Percentiles rank a stretch among this genome's conserved stretches.
phyloP scores from a whole-genome alignment of 352 stramenopile genomes.

The Saprolegnia parasitica region DNA sequence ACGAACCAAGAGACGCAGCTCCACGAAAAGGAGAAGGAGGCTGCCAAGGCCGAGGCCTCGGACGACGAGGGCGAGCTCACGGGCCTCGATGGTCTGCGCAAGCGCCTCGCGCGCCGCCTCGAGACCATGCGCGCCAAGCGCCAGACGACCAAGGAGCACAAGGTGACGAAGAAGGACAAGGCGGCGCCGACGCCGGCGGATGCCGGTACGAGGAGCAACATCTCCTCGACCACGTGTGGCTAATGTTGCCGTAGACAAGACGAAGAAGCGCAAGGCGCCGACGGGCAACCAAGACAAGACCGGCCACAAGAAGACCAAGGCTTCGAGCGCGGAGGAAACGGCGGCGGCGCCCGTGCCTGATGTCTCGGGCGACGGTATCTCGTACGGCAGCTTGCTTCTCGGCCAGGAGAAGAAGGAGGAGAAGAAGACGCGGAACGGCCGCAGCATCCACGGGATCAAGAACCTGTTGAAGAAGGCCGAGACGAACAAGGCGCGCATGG shows the following conservation, averaged over 20 bases:
- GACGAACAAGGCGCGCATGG: conserved; percentile 62
- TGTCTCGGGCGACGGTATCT: conserved; percentile 44
- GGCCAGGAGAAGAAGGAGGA: conserved; percentile 42
- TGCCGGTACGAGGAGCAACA: neutral
- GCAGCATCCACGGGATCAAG: conserved; percentile 63
- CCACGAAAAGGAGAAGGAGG: conserved; percentile 44
- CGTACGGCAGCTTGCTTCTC: conserved; percentile 70
- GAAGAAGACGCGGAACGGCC: conserved; percentile 66
- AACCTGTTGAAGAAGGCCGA: conserved; percentile 81
- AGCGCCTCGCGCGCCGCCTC: conserved; percentile 63
- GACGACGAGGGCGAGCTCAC: conserved; percentile 34
- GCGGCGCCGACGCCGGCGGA: conserved; percentile 29
- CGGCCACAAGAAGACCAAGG: conserved; percentile 38
- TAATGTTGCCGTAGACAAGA: conserved; percentile 3
- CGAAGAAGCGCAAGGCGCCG: conserved; percentile 56
- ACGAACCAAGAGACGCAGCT: conserved; percentile 59
- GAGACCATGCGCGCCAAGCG: conserved; percentile 67
- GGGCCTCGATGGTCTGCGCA: conserved; percentile 47
- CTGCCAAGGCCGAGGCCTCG: conserved; percentile 34
- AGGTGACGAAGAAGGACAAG: conserved; percentile 53
- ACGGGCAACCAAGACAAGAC: conserved; percentile 33
- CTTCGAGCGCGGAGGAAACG: conserved; percentile 21
- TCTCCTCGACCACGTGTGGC: neutral
- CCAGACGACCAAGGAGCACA: conserved; percentile 60
- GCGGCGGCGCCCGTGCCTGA: conserved; percentile 27